Percentiles rank a stretch among this genome's conserved stretches.
Evolutionary conservation across 108 stramenopile genomes (phyloP).

Genomic region (Cyclotella kingstonii): DNA sequence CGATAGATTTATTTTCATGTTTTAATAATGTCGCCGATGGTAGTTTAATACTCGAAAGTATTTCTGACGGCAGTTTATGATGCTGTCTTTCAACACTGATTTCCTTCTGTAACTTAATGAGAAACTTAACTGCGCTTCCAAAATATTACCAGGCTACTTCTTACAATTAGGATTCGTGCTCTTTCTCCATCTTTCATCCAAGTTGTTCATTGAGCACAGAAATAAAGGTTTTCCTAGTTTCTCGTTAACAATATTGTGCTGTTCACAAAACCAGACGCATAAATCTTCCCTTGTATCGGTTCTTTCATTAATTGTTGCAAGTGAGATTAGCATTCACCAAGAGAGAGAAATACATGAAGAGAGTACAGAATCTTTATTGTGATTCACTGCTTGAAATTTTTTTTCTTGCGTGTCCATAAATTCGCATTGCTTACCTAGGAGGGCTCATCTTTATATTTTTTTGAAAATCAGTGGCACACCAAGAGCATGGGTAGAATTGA

Average conservation of each 20-base stretch:
- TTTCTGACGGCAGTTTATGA: no score
- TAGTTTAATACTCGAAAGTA: no score
- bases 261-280: constrained; percentile 83
- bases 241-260: constrained; percentile 81
- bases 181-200: constrained; percentile 87
- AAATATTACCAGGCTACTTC: constrained; percentile 8
- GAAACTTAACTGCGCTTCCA: no score
- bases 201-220: constrained; percentile 63
- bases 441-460: constrained; percentile 63
- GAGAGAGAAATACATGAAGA: background rate
- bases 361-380: no score
- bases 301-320: constrained; percentile 14
- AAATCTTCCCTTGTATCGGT: constrained; percentile 71
- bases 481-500: constrained; percentile 83
- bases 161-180: constrained; percentile 63
- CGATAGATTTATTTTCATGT: no score
- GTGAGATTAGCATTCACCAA: constrained; percentile 3
- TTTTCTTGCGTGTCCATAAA: no score
- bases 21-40: no score
- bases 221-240: constrained; percentile 79
- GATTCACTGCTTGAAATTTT: no score
- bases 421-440: constrained; percentile 44
- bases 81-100: no score
- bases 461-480: constrained; percentile 81
- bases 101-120: no score